These are phyloP conservation scores for Davidsoniella neocaledoniae DNA, from an alignment of 2,329 filamentous ascomycete species.

Conservation along the genomic window DNA sequence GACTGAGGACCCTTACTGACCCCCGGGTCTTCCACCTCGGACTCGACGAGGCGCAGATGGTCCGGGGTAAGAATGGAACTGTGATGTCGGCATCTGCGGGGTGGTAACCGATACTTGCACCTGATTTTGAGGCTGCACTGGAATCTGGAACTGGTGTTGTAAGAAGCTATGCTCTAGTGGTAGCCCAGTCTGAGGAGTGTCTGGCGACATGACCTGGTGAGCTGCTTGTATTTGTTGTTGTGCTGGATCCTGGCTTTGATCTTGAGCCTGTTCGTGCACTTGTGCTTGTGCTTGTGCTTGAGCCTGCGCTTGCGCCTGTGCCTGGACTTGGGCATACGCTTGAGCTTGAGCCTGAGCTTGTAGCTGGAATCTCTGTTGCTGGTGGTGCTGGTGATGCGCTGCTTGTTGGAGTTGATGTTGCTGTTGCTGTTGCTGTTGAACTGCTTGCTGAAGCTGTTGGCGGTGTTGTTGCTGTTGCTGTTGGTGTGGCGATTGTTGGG, in stretches of 20 bases:
- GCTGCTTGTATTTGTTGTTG: neutral
- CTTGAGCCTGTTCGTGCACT: conserved; percentile 15
- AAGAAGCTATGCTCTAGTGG: conserved; percentile 6
- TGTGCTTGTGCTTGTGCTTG: conserved; percentile 7
- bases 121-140: conserved; percentile 4
- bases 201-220: conserved; percentile 1
- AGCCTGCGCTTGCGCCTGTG: conserved; percentile 1
- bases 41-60: conserved; percentile 3
- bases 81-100: conserved; percentile 6
- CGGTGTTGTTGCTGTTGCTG: conserved; percentile 12
- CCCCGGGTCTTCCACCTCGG: neutral
- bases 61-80: conserved; percentile 10
- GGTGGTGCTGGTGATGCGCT: conserved; percentile 13
- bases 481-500: neutral
- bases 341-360: conserved; percentile 6
- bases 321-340: conserved; percentile 1
- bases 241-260: conserved; percentile 16
- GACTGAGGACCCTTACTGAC: neutral
- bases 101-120: neutral
- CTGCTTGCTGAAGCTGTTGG: conserved; percentile 17
- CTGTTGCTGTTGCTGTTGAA: conserved; percentile 12
- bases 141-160: conserved; percentile 10
- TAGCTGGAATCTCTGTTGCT: conserved; percentile 1
- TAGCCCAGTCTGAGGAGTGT: neutral
- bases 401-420: conserved; percentile 17